Conservation (phyloP, 2,329 filamentous ascomycete genomes). For the Aspergillus bombycis region DNA sequence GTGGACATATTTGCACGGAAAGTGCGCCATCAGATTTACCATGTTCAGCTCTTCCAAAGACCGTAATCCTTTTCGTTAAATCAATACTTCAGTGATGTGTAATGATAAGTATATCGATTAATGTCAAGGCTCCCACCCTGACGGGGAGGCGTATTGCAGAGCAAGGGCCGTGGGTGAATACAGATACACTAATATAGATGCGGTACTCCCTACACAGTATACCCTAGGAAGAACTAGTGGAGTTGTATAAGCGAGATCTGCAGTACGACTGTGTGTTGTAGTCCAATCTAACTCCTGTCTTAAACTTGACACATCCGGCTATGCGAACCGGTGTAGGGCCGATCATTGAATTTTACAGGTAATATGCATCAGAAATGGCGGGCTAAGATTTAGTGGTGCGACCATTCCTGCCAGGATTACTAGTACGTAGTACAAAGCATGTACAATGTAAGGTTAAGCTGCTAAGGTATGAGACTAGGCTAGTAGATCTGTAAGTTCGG, state of each 20-base stretch:
- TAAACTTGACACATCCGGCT: not conserved
- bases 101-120: not conserved
- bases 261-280: not conserved
- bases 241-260: not conserved
- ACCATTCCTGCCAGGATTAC: conserved; percentile 2
- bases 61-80: not conserved
- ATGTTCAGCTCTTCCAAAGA: not conserved
- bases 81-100: not conserved
- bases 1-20: conserved; percentile 2
- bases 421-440: conserved; percentile 10
- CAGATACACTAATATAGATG: not conserved
- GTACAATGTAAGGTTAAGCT: conserved; percentile 12
- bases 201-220: not conserved
- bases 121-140: not conserved
- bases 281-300: not conserved
- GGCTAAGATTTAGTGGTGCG: conserved; percentile 9
- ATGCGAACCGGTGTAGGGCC: not conserved
- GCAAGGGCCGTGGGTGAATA: not conserved
- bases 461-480: conserved; percentile 5
- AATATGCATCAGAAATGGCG: not conserved
- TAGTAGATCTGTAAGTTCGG: conserved; percentile 8
- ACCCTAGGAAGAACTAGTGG: not conserved
- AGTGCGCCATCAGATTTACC: not conserved
- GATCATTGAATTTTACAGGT: not conserved
- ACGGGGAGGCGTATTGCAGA: not conserved